Conservation (phyloP, 148 eudicot species). For the Chenopodium berlandieri region DNA sequence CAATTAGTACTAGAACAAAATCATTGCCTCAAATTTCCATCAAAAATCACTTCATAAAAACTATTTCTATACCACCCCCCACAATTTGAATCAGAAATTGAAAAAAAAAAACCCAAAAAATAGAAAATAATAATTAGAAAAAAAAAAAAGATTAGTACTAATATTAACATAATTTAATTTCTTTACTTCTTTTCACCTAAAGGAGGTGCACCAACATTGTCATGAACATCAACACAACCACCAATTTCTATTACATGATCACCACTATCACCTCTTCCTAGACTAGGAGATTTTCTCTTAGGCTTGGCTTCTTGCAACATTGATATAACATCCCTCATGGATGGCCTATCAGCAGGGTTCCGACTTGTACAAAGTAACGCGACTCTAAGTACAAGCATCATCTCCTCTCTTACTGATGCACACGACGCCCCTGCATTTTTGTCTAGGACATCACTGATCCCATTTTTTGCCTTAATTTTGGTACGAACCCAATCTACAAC, state of each 20-base stretch:
- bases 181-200: conserved; percentile 32
- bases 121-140: conserved; percentile 10
- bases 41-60: conserved; percentile 10
- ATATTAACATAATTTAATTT: conserved; percentile 12
- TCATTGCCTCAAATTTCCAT: conserved; percentile 14
- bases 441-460: conserved; percentile 56
- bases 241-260: conserved; percentile 38
- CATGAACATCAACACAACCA: conserved; percentile 17
- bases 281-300: conserved; percentile 54
- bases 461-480: conserved; percentile 58
- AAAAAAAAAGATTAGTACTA: conserved; percentile 26
- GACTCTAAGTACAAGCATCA: conserved; percentile 69
- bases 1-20: no score
- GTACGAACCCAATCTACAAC: conserved; percentile 87
- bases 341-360: conserved; percentile 77
- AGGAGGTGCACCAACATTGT: conserved; percentile 19
- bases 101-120: conserved; percentile 19
- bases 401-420: conserved; percentile 70
- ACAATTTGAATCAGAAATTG: conserved; percentile 33
- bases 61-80: conserved; percentile 61
- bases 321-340: conserved; percentile 95
- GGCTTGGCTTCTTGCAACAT: conserved; percentile 96
- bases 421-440: conserved; percentile 79
- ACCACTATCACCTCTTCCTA: conserved; percentile 28
- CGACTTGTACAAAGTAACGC: conserved; percentile 85